Conservation (phyloP, 306 rosid species). For the Coriaria nepalensis region DNA sequence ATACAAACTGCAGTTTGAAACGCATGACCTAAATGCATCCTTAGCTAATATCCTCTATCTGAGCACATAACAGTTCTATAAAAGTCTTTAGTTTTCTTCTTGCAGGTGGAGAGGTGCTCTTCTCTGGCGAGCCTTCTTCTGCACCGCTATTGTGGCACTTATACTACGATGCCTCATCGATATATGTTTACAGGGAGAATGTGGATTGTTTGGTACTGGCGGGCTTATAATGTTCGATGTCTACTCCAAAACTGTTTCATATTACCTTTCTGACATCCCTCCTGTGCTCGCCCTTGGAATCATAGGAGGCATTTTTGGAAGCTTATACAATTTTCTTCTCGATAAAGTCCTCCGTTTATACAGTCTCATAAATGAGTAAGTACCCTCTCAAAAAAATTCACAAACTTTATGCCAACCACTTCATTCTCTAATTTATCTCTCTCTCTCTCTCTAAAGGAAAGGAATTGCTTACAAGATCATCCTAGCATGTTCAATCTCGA, state of each 20-base stretch:
- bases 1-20: too few species aligned
- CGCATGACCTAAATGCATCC: too few species aligned
- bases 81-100: conserved; percentile 5
- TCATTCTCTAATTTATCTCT: conserved; percentile 12
- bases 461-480: conserved; percentile 48
- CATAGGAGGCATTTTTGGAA: conserved; percentile 80
- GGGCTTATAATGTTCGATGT: conserved; percentile 90
- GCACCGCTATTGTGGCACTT: conserved; percentile 77
- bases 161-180: conserved; percentile 77
- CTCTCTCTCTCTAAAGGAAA: conserved; percentile 44
- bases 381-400: conserved; percentile 1
- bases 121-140: conserved; percentile 93
- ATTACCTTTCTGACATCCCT: conserved; percentile 70
- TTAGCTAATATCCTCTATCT: too few species aligned
- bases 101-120: conserved; percentile 94
- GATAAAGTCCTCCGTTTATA: conserved; percentile 63
- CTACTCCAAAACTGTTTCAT: conserved; percentile 52
- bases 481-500: conserved; percentile 59
- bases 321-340: conserved; percentile 58
- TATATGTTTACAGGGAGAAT: conserved; percentile 66
- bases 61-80: too few species aligned
- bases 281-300: conserved; percentile 58
- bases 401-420: background rate
- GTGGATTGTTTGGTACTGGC: conserved; percentile 92
- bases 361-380: conserved; percentile 69